Base-by-base conservation (phyloP, 1,284 basidiomycete species). In the Leucoagaricus sp. region DNA sequence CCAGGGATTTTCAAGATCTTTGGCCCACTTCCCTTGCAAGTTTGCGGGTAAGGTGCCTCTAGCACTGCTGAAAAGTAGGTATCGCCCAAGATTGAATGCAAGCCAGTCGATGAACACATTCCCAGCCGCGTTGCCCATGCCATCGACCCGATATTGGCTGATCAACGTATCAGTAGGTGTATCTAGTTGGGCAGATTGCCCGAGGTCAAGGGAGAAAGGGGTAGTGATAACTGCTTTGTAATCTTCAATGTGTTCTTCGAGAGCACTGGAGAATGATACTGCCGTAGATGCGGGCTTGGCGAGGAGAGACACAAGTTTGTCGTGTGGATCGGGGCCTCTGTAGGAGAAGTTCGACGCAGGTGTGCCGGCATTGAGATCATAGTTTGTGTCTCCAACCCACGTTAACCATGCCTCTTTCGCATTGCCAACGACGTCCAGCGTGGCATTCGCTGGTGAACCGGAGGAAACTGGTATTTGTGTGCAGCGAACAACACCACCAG, bases 361-460 rank as follows among this genome's bases (percentile, higher is more conserved):
- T 60, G 82, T 77, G 12, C 88, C 88, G 1, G 86, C 82, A 61
- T 81, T 67, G 68, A 83, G 80, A 57, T 81, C 75, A 65, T 84
- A 91, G 52, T 89, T 78, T 10, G 89, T 91, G 26, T 77, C 86
- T 19, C 87, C 88, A 23, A 85, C 82, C 87, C 87, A 90, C 3
- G 80, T 77, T 60, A 89, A 70, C 82, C 80, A 86, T 0, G 83
- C 75, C 53, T 85, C 82, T 10, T 56, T 57, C 19, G 59, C 44
- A 8, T 47, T 65, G 4, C 65, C n/a, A n/a, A n/a, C 70, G 17
- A 89, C 65, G 2, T 66, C 60, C 13, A 74, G 59, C 1, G 85
- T 87, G 15, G 85, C 86, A 59, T 87, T 89, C 3, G 69, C 63
- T 6, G 70, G 65, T 4, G 64, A 50, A 8, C 70, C 69, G 21